Conservation (phyloP, 257 asterid species). For the Solanum sitiens region DNA sequence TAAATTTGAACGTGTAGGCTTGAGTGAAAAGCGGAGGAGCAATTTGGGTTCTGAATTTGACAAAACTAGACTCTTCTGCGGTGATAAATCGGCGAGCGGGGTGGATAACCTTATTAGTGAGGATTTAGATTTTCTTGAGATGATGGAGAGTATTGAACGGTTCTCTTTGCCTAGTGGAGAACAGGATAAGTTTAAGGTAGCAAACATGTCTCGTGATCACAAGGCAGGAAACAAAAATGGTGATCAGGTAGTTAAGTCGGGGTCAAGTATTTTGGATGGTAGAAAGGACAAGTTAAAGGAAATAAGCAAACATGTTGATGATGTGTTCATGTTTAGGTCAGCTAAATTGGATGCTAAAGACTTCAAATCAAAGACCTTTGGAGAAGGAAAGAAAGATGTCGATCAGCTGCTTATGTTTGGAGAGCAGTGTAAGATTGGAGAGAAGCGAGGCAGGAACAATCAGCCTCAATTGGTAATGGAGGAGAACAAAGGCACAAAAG, state of each 20-base stretch:
- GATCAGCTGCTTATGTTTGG: not conserved
- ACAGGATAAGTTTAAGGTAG: not conserved
- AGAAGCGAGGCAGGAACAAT: not conserved
- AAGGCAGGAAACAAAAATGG: not conserved
- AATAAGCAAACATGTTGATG: not conserved
- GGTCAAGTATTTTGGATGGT: not conserved
- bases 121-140: not conserved
- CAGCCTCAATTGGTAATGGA: not conserved
- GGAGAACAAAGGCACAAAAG: not conserved
- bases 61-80: not conserved
- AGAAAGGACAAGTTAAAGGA: not conserved
- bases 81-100: not conserved
- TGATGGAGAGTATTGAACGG: not conserved
- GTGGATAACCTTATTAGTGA: not conserved
- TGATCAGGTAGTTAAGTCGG: not conserved
- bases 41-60: not conserved
- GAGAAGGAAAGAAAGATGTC: not conserved
- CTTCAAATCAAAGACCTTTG: not conserved
- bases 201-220: not conserved
- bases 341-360: not conserved
- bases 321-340: not conserved
- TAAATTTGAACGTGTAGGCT: not conserved
- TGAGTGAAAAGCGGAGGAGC: not conserved
- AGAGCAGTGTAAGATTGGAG: not conserved
- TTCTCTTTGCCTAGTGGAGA: not conserved